A percentile compares a stretch with the other conserved stretches of the same genome.
phyloP scores from a whole-genome alignment of 495 filamentous ascomycete species.

The Hypoxylon fragiforme region DNA sequence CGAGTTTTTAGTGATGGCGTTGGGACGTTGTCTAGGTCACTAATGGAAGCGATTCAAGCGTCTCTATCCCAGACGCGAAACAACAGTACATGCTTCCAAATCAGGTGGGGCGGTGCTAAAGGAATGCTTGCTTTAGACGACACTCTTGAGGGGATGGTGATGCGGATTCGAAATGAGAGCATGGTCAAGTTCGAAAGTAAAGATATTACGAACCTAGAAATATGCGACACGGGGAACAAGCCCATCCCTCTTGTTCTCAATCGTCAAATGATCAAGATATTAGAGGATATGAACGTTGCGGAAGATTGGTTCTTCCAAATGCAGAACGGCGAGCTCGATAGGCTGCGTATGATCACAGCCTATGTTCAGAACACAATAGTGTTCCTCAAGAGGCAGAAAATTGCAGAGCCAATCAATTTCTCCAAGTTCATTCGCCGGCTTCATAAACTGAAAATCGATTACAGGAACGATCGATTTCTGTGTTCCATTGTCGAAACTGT shows the following conservation, averaged over 20 bases:
- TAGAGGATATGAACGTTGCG: slow-evolving; percentile 69
- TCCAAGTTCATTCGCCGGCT: slow-evolving; percentile 61
- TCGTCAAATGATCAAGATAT: slow-evolving; percentile 76
- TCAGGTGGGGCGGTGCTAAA: slow-evolving; percentile 71
- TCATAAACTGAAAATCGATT: slow-evolving; percentile 58
- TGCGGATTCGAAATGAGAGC: slow-evolving; percentile 63
- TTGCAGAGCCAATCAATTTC: slow-evolving; percentile 58
- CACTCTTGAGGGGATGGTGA: slow-evolving; percentile 52
- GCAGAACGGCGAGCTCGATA: slow-evolving; percentile 59
- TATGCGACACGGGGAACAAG: slow-evolving; percentile 68
- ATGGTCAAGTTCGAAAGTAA: slow-evolving; percentile 77
- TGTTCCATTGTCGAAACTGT: slow-evolving; percentile 64
- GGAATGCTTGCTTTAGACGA: slow-evolving; percentile 72
- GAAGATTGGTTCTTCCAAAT: slow-evolving; percentile 60
- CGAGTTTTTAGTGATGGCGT: slow-evolving; percentile 80
- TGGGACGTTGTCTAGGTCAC: slow-evolving; percentile 65
- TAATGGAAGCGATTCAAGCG: slow-evolving; percentile 58
- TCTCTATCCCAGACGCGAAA: slow-evolving; percentile 45
- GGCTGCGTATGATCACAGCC: slow-evolving; percentile 59
- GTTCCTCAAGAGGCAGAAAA: slow-evolving; percentile 61
- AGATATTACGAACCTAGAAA: slow-evolving; percentile 63
- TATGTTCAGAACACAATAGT: slow-evolving; percentile 59
- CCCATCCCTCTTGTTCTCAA: slow-evolving; percentile 73
- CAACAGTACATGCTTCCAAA: slow-evolving; percentile 68
- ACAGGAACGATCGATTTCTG: slow-evolving; percentile 67